A percentile compares a stretch with the other conserved stretches of the same genome.
Conservation (phyloP, 1,284 basidiomycete species). For the Apiotrichum gamsii region DNA sequence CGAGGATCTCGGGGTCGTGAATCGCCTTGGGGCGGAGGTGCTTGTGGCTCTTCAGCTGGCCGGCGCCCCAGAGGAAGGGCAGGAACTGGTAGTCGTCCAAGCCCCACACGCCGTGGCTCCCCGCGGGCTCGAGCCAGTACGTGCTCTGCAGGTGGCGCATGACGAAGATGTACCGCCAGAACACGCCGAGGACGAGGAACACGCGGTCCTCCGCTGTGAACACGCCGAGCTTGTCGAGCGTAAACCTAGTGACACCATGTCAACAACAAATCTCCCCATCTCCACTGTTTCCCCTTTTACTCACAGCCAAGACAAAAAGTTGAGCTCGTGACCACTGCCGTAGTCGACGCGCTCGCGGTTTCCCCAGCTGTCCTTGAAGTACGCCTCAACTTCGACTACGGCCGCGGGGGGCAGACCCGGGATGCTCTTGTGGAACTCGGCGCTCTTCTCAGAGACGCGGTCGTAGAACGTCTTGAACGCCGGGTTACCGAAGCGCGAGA, state of each 20-base stretch:
- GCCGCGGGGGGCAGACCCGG: conserved; percentile 57
- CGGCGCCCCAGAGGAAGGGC: conserved; percentile 85
- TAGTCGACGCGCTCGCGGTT: conserved; percentile 91
- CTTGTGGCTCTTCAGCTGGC: conserved; percentile 71
- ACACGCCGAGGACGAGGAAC: conserved; percentile 75
- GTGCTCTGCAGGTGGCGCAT: conserved; percentile 88
- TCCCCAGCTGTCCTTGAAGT: conserved; percentile 87
- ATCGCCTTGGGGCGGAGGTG: conserved; percentile 88
- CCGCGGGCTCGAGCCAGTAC: conserved; percentile 97
- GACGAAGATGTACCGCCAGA: conserved; percentile 88
- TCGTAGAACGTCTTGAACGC: conserved; percentile 92
- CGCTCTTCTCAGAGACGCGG: conserved; percentile 61
- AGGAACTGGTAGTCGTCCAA: conserved; percentile 97
- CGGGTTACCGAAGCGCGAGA: conserved; percentile 93
- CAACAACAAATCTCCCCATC: too few relatives aligned
- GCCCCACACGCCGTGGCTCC: conserved; percentile 97
- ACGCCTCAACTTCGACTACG: conserved; percentile 64
- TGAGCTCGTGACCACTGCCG: conserved; percentile 97
- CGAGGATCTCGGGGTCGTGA: conserved; percentile 85
- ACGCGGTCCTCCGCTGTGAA: conserved; percentile 62
- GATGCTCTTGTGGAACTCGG: conserved; percentile 52
- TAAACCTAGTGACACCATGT: too few relatives aligned
- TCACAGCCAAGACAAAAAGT: conserved; percentile 95
- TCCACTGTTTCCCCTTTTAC: conserved; percentile 44
- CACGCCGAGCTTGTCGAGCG: conserved; percentile 68